Base-by-base conservation (phyloP, 371 early-diverging fungal species). In the Caulochytrium protostelioides region DNA sequence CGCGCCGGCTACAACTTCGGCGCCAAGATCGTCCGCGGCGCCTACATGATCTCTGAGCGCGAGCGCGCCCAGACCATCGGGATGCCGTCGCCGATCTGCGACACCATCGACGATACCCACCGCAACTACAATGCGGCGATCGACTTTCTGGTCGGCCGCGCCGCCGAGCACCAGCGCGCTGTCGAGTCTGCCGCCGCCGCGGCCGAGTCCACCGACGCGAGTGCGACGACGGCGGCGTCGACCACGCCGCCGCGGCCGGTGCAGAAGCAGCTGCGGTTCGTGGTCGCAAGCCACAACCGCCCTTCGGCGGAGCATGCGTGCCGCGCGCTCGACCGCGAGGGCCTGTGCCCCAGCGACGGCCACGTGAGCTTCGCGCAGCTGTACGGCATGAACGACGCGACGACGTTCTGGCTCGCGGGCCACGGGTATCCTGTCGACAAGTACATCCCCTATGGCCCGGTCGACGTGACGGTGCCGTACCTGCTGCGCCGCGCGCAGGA, bases 401-500 rank as follows among this genome's bases (percentile, higher is more conserved):
- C 77, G 21, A 68, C 81, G 2, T 76, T 66, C 44, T 62, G 70
- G 2, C 57, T 90, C 27, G 85, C 80, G 27, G 62, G 62, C 34
- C 49, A 71, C 27, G 84, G 79, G 7, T 82, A 72, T 43, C 59
- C 59, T 28, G 76, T 74, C 36, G 83, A 74, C 69, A 85, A 92
- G 68, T 89, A 87, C 51, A 62, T 91, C 18, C 86, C 91, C 3
- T 90, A 85, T 46, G 91, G 91, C 23, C 70, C 76, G n/a, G 61
- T 80, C 22, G 61, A 73, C 18, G 85, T 85, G 43, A 83, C 85
- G 16, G 76, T 91, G 41, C 92, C 92, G 6, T 95, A 87, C 54
- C 59, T 95, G 42, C 62, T 85, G 31, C 73, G 95, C 30, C 73
- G 95, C 32, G 92, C 90, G 19, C 86, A 89, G 57, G 97, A 95